Percentiles rank a stretch among this genome's conserved stretches.
Conservation (phyloP, 345 rosid species). For the Acer saccharum region DNA sequence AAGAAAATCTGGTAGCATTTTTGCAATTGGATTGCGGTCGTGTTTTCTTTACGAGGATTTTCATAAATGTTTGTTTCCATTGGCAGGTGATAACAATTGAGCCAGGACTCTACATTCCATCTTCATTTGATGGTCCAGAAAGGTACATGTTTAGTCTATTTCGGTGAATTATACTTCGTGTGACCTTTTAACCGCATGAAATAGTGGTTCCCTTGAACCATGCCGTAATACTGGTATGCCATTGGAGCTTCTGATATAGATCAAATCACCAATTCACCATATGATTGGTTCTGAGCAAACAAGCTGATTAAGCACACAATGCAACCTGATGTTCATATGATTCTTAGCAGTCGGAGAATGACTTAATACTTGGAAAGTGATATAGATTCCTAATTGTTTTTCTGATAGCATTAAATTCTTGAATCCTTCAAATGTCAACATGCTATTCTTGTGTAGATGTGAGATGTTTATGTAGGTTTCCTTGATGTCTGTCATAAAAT, state of each 20-base stretch:
- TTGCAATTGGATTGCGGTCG: not conserved
- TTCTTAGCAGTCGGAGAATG: not conserved
- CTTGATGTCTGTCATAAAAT: not conserved
- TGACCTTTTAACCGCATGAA: slow-evolving; percentile 3
- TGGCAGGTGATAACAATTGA: slow-evolving; percentile 93
- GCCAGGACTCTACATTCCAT: slow-evolving; percentile 91
- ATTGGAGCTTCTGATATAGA: not conserved
- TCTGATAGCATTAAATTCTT: not conserved
- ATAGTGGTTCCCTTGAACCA: not conserved
- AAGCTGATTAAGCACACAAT: not conserved
- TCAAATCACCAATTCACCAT: not conserved
- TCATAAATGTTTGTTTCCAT: slow-evolving; percentile 23
- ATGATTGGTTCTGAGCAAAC: not conserved
- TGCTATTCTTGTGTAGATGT: not conserved
- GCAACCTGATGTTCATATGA: not conserved
- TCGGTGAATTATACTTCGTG: not conserved
- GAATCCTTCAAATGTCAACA: not conserved
- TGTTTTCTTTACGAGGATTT: not conserved
- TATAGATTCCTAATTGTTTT: not conserved
- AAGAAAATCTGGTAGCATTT: not conserved
- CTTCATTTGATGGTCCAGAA: slow-evolving; percentile 56
- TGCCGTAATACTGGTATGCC: not conserved
- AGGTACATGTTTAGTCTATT: slow-evolving; percentile 44
- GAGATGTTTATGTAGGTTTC: not conserved
- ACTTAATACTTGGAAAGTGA: not conserved